These are phyloP conservation scores for Amanita thiersii DNA, from an alignment of 768 basidiomycete species.

Conservation along the genomic window DNA sequence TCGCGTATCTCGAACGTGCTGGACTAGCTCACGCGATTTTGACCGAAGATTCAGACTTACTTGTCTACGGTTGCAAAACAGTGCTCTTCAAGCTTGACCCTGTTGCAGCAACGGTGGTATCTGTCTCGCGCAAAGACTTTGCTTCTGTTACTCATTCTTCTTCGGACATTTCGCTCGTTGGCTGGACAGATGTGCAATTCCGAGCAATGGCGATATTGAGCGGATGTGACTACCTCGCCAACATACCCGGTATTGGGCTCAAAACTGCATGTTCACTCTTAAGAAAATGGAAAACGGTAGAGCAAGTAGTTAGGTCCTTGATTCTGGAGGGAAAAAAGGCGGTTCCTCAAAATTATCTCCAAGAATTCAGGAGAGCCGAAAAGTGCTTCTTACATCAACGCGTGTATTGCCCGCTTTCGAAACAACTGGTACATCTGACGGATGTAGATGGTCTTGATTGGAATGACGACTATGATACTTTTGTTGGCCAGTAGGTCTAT, in stretches of 20 bases:
- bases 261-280: conserved; percentile 87
- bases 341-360: conserved; percentile 71
- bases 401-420: conserved; percentile 71
- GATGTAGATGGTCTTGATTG: conserved; percentile 44
- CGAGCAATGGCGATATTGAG: conserved; percentile 90
- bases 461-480: conserved; percentile 56
- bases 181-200: conserved; percentile 89
- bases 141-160: conserved; percentile 30
- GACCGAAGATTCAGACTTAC: conserved; percentile 96
- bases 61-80: conserved; percentile 91
- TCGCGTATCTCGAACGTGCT: conserved; percentile 80
- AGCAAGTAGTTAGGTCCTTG: conserved; percentile 71
- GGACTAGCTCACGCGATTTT: conserved; percentile 87
- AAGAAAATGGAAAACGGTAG: conserved; percentile 78
- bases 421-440: conserved; percentile 64
- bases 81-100: conserved; percentile 93
- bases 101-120: conserved; percentile 52
- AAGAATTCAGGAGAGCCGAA: conserved; percentile 75
- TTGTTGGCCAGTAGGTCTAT: conserved; percentile 57
- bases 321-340: conserved; percentile 76
- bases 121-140: conserved; percentile 63
- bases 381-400: conserved; percentile 90
- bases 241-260: conserved; percentile 85
- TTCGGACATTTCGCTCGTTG: conserved; percentile 66
- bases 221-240: conserved; percentile 89